Evolutionary conservation across 352 stramenopile genomes (phyloP).

Genomic region (Phytophthora fragariae): DNA sequence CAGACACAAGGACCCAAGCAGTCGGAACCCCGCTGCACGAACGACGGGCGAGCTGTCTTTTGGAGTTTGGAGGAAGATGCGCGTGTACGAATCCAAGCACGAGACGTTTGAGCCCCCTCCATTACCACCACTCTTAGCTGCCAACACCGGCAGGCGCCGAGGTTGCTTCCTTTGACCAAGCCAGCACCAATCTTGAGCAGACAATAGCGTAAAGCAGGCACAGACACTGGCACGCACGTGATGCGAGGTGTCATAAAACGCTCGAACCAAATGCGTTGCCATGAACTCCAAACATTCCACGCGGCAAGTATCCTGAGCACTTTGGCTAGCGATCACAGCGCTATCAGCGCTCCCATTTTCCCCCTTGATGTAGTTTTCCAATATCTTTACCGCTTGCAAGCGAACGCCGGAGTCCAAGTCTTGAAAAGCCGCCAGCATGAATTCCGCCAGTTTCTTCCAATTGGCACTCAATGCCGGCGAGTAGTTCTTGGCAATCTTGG

Average conservation of each 20-base stretch:
- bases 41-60: slow-evolving; percentile 84
- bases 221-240: slow-evolving; percentile 89
- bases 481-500: slow-evolving; percentile 89
- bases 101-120: slow-evolving; percentile 41
- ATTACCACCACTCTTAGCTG: slow-evolving; percentile 42
- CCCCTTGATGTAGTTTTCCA: slow-evolving; percentile 91
- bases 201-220: slow-evolving; percentile 88
- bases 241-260: slow-evolving; percentile 87
- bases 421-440: slow-evolving; percentile 86
- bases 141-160: slow-evolving; percentile 42
- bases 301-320: slow-evolving; percentile 28
- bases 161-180: slow-evolving; percentile 57
- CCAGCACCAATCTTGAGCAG: slow-evolving; percentile 67
- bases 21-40: slow-evolving; percentile 76
- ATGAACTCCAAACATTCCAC: slow-evolving; percentile 79
- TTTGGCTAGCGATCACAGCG: background rate
- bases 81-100: slow-evolving; percentile 71
- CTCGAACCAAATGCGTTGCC: slow-evolving; percentile 78
- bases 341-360: slow-evolving; percentile 37
- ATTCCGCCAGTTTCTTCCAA: slow-evolving; percentile 73
- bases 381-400: slow-evolving; percentile 87
- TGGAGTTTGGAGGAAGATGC: slow-evolving; percentile 79
- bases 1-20: slow-evolving; percentile 81
- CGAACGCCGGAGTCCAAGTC: slow-evolving; percentile 88
- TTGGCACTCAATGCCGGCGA: slow-evolving; percentile 70